Evolutionary conservation across 2,329 filamentous ascomycete genomes (phyloP), one percentile per base, ranked within the genome.

Genomic region (Ploettnerulaceae sp.): DNA sequence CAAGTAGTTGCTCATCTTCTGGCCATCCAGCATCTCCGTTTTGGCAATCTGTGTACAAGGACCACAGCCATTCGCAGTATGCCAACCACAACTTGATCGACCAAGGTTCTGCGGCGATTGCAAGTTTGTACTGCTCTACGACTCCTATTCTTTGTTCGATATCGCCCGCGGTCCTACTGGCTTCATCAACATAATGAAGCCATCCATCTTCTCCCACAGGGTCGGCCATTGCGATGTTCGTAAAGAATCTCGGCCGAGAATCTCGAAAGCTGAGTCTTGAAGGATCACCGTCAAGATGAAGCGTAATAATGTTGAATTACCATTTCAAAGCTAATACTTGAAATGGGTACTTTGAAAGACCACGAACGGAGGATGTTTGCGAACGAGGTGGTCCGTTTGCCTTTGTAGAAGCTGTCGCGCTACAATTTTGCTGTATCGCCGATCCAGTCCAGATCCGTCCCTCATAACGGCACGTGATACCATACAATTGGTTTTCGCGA

Each of bases 41-140:
- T 63, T 82, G 78, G 57, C 78, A 81, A 55, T 79, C 77, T 41
- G 74, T 73, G 64, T 86, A 82, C 8, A 89, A 78, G 15, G 77
- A 76, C 73, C 83, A 82, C 53, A 90, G 81, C 67, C 84, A 91
- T 58, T 89, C 81, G 65, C 83, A 87, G 62, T 90, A 91, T 21
- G 81, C 75, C 49, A 82, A 74, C 87, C 87, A 93, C 31, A 91
- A 70, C 53, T 77, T 80, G 49, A 84, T 71, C 58, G 86, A 90
- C 56, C 76, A 81, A 8, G 84, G 83, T 66, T 91, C 86, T 42
- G 86, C 82, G 48, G 70, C 68, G 17, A 84, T 77, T 47, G 86
- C 86, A 56, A 75, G 76, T 57, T 84, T 81, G 67, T 81, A 89
- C 34, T 85, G 68, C 64, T 91, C 86, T 61, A 89, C 74, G 37